Evolutionary conservation across 208 protist genomes (phyloP), one percentile per base, ranked within the genome.

Genomic region (Balamuthia mandrillaris): DNA sequence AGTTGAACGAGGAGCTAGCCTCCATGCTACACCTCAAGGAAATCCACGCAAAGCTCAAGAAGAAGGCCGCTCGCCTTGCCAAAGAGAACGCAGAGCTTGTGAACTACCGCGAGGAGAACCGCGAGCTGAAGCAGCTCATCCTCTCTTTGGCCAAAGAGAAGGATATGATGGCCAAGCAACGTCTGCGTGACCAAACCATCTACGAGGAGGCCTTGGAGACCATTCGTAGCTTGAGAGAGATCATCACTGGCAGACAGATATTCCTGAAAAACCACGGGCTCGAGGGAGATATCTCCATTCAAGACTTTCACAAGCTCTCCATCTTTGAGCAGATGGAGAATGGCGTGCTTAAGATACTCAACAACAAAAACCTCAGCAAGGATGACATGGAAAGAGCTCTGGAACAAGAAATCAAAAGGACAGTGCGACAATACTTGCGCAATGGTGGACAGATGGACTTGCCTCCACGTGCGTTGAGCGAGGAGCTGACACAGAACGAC

Each of bases 1-100:
- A 78, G 27, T 49, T 78, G 47, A 49, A 78, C 45, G 58, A 78
- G 47, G 68, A 78, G 68, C 52, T 60, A 29, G 58, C 52, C 33
- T 42, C 52, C 45, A 42, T 78, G 10, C 52, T 60, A 49, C 37
- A 42, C n/a, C 52, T 39, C 68, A 78, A 58, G 47, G 68, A 78
- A 9, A 27, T 49, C n/a, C 41, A 39, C 14, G 21, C 24, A 24
- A 78, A 78, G 45, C 68, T 78, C 47, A 78, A 78, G 68, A 49
- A 78, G 4, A 33, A 42, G 2, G 37, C 16, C 24, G 41, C 68
- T 29, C 52, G 58, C 33, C 45, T 78, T 2, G 68, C 52, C 18
- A 33, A 42, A 2, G 68, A 78, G 29, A 78, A 58, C 45, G 45
- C 29, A 21, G 45, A 78, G 47, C 45, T 78, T n/a, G n/a, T n/a